These are phyloP conservation scores for Suaeda aralocaspica DNA, from an alignment of 148 eudicot genomes.

Conservation along the genomic window DNA sequence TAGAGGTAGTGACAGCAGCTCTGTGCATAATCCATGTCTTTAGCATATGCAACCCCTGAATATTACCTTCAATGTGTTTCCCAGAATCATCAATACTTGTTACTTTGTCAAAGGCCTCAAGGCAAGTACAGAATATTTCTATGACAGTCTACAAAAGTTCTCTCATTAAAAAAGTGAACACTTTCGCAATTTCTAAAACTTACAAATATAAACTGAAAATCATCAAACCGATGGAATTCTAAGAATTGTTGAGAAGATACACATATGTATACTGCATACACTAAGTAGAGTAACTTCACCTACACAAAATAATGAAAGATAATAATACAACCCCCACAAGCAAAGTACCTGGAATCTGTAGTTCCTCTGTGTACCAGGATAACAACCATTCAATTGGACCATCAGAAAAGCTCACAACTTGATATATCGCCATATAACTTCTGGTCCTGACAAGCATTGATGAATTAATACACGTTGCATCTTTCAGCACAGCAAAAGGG, in stretches of 20 bases:
- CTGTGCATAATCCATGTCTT: background rate
- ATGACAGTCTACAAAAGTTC: constrained; percentile 4
- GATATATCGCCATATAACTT: constrained; percentile 11
- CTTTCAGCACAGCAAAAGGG: constrained; percentile 16
- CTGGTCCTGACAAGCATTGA: constrained; percentile 4
- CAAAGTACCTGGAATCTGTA: constrained; percentile 31
- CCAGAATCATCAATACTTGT: background rate
- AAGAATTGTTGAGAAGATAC: constrained; percentile 24
- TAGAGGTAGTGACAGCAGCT: background rate
- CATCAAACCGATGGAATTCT: constrained; percentile 27
- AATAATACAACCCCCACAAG: constrained; percentile 19
- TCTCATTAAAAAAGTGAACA: constrained; percentile 9
- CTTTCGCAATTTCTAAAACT: constrained; percentile 14
- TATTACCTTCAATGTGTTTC: background rate
- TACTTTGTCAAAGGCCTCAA: background rate
- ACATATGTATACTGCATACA: constrained; percentile 32
- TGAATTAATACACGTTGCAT: constrained; percentile 9
- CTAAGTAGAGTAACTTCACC: constrained; percentile 18
- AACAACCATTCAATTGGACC: constrained; percentile 15
- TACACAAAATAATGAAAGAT: constrained; percentile 17
- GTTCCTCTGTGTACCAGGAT: constrained; percentile 18
- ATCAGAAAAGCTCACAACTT: constrained; percentile 17
- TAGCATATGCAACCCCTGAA: background rate
- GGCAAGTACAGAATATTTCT: background rate
- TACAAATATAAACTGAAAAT: constrained; percentile 20